Evolutionary conservation across 176 grass and related monocot genomes (phyloP), one percentile per base, ranked within the genome.

Genomic region (Zea luxurians): DNA sequence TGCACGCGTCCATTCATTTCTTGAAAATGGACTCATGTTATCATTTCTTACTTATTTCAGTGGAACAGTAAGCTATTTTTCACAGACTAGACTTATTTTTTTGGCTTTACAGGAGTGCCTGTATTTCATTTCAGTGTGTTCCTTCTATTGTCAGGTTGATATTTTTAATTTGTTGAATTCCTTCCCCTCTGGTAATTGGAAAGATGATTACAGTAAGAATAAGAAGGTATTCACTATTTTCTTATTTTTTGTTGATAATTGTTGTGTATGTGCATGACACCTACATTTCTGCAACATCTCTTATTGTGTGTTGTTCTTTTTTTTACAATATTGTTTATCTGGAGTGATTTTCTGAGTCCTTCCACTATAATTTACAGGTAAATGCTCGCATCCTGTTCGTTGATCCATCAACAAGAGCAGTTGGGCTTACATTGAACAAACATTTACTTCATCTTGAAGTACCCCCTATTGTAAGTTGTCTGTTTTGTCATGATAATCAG

Each of bases 1-100:
- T 94, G 95, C 95, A 47, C 89, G 89, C 59, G 85, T 94, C 71
- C 80, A 83, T 84, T 92, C 95, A 67, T 66, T 87, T 53, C 87
- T 98, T 83, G 95, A 94, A 76, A 98, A 94, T 84, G 91, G 95
- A 48, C 57, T 98, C 46, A 92, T 98, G 91, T 37, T 97, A 65
- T 98, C 95, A 58, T 98, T 97, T 84, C 83, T 98, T 82, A 94
- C 87, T 66, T 98, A 94, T 88, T 98, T 98, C 80, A 94, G 89
- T 40, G 95, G 91, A 92, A 98, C 95, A 13, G 95, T 98, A 86
- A 85, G 72, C 59, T 57, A 41, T 81, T 82, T 74, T 71, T 46
- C 27, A 16, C 11, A 34, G 6, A 58, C 13, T 4, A 59, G 1
- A 58, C 7, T 69, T 78, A 17, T 37, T 90, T 37, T 90, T 84